Percentiles rank a stretch among this genome's conserved stretches.
phyloP scores from a whole-genome alignment of 352 stramenopile genomes.

The Phytophthora lateralis region DNA sequence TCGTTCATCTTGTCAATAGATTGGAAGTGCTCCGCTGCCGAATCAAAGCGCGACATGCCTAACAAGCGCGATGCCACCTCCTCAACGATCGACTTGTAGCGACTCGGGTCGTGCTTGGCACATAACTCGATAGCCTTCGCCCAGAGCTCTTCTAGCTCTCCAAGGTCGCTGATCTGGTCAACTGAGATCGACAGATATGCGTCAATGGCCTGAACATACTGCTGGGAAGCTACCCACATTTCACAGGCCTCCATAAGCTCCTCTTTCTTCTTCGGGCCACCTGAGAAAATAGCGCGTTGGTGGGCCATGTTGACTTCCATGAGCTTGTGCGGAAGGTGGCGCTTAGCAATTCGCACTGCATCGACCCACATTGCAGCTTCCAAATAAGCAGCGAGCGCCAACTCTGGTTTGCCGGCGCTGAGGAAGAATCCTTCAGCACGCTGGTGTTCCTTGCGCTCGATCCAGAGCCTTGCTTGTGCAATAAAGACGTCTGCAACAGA shows the following conservation, averaged over 20 bases:
- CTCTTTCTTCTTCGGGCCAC: slow-evolving; percentile 77
- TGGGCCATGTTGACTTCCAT: slow-evolving; percentile 90
- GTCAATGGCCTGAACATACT: slow-evolving; percentile 93
- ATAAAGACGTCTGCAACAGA: slow-evolving; percentile 92
- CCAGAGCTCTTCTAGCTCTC: slow-evolving; percentile 91
- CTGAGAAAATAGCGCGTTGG: slow-evolving; percentile 80
- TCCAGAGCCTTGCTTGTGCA: slow-evolving; percentile 87
- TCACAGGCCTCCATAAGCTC: slow-evolving; percentile 87
- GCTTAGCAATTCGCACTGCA: slow-evolving; percentile 89
- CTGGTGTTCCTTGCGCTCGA: slow-evolving; percentile 87
- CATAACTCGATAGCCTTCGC: slow-evolving; percentile 89
- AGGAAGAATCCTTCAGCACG: slow-evolving; percentile 91
- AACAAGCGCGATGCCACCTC: slow-evolving; percentile 88
- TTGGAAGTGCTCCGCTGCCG: slow-evolving; percentile 89
- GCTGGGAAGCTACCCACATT: slow-evolving; percentile 87
- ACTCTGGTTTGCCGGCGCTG: slow-evolving; percentile 90
- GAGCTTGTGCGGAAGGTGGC: slow-evolving; percentile 92
- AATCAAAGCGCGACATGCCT: slow-evolving; percentile 84
- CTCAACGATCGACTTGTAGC: slow-evolving; percentile 90
- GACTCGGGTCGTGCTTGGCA: slow-evolving; percentile 82
- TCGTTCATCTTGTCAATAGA: slow-evolving; percentile 93
- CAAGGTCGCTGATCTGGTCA: slow-evolving; percentile 65
- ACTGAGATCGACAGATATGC: slow-evolving; percentile 87
- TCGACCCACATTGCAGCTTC: slow-evolving; percentile 90
- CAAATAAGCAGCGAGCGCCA: slow-evolving; percentile 88